These are phyloP conservation scores for Secale cereale DNA, from an alignment of 176 grass and related monocot species.

Conservation along the genomic window DNA sequence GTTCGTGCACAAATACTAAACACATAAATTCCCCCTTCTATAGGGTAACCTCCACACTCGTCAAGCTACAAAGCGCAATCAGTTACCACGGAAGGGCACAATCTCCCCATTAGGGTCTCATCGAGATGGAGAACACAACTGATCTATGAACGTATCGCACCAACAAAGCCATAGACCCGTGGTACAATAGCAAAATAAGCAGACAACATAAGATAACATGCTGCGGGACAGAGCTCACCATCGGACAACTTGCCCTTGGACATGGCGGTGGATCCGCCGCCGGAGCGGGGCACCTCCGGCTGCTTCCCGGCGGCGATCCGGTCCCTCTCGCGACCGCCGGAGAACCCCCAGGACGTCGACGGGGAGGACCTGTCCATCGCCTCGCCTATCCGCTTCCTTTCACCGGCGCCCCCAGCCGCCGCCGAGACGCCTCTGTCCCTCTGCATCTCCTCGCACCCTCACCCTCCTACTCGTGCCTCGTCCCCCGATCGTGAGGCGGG, in stretches of 20 bases:
- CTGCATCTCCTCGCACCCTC: slow-evolving; percentile 37
- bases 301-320: slow-evolving; percentile 44
- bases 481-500: background rate
- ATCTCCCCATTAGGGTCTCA: background rate
- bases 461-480: background rate
- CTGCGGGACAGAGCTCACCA: slow-evolving; percentile 28
- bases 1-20: too few species aligned
- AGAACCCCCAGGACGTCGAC: slow-evolving; percentile 45
- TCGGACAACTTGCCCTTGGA: slow-evolving; percentile 47
- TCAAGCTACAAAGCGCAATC: background rate
- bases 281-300: slow-evolving; percentile 39
- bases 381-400: slow-evolving; percentile 59
- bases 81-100: background rate
- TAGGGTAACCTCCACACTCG: background rate
- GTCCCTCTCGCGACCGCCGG: slow-evolving; percentile 42
- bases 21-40: too few species aligned
- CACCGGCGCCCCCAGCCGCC: slow-evolving; percentile 22
- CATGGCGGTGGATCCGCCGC: slow-evolving; percentile 36
- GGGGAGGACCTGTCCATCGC: slow-evolving; percentile 54
- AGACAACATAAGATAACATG: background rate
- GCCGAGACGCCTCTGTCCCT: slow-evolving; percentile 31
- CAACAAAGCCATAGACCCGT: background rate
- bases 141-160: background rate
- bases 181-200: background rate
- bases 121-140: background rate